Conservation (phyloP, 192 early-diverging fungal genomes). For the Backusella mclennaniae region DNA sequence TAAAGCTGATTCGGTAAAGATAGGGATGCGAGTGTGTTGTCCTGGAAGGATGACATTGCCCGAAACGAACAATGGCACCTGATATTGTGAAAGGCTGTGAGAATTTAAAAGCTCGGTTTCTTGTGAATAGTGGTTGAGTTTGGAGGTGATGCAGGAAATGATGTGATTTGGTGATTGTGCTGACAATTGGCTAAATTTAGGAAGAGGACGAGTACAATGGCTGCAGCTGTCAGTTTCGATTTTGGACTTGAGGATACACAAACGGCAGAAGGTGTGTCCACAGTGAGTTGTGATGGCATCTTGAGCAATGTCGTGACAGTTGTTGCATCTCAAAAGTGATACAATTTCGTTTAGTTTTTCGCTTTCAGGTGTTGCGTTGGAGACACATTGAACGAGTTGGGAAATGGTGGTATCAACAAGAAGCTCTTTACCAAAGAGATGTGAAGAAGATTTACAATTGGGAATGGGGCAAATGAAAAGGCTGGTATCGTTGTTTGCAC, state of each 20-base stretch:
- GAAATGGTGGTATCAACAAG: neutral
- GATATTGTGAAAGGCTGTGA: neutral
- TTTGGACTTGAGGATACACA: constrained; percentile 5
- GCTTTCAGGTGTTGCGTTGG: neutral
- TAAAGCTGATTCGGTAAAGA: neutral
- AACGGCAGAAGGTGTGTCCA: constrained; percentile 10
- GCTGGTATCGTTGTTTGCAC: neutral
- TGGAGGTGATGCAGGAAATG: neutral
- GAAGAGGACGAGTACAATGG: constrained; percentile 2
- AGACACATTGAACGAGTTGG: neutral
- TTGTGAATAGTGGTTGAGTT: neutral
- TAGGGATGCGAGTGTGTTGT: neutral
- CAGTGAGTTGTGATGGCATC: constrained; percentile 11
- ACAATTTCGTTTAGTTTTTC: neutral
- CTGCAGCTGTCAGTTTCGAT: neutral
- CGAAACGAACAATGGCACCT: neutral
- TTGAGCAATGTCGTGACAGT: neutral
- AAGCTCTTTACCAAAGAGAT: constrained; percentile 7
- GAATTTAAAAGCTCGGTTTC: neutral
- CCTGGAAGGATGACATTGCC: neutral
- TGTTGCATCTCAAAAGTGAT: neutral
- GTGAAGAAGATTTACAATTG: neutral
- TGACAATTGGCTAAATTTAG: neutral
- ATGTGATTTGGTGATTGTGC: neutral
- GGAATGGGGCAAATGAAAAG: neutral